phyloP scores from a whole-genome alignment of 768 basidiomycete genomes.

The Lentinus brumalis region DNA sequence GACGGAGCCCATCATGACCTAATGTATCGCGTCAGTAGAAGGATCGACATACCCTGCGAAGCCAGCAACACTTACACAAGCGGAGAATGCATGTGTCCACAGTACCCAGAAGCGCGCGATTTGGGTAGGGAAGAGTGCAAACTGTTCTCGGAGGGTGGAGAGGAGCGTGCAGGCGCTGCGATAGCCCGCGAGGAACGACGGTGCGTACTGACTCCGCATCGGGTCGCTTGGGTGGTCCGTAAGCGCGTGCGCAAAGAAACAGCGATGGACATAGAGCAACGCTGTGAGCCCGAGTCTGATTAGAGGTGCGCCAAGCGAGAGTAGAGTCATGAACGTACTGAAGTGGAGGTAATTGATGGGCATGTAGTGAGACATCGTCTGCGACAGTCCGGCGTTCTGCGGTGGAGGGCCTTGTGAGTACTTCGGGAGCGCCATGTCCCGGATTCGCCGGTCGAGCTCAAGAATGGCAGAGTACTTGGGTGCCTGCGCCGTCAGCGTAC shows the following conservation, averaged over 20 bases:
- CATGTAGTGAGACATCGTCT: constrained; percentile 78
- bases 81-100: constrained; percentile 58
- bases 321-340: constrained; percentile 43
- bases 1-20: constrained; percentile 81
- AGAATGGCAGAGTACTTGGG: constrained; percentile 66
- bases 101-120: constrained; percentile 64
- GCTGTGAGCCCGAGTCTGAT: constrained; percentile 63
- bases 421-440: constrained; percentile 64
- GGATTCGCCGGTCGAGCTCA: constrained; percentile 67
- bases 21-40: constrained; percentile 22
- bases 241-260: constrained; percentile 72
- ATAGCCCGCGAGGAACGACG: constrained; percentile 73
- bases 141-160: constrained; percentile 47
- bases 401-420: constrained; percentile 58
- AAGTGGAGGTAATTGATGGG: constrained; percentile 71
- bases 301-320: neutral
- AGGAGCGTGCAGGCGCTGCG: constrained; percentile 73
- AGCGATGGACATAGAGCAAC: constrained; percentile 67
- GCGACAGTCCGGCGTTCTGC: constrained; percentile 50
- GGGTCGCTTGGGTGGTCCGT: constrained; percentile 67
- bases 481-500: constrained; percentile 56
- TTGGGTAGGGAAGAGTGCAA: constrained; percentile 58
- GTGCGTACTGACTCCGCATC: constrained; percentile 67
- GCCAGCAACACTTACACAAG: constrained; percentile 44
- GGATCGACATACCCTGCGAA: constrained; percentile 57